These are phyloP conservation scores for Dothideomycetes sp. DNA, from an alignment of 2,329 filamentous ascomycete genomes.

Conservation along the genomic window DNA sequence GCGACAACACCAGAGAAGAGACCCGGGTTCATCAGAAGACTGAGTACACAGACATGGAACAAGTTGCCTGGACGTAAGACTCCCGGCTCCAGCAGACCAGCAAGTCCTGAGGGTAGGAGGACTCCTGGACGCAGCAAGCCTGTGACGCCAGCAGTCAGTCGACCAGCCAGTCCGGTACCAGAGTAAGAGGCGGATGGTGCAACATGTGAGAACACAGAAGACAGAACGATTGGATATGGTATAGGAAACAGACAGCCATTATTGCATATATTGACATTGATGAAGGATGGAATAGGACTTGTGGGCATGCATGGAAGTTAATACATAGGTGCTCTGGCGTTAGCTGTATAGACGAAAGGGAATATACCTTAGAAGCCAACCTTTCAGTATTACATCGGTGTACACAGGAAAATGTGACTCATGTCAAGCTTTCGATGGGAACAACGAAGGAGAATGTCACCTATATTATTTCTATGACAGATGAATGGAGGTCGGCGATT, in stretches of 20 bases:
- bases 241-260: neutral
- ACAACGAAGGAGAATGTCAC: no score
- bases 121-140: conserved; percentile 6
- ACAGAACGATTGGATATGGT: neutral
- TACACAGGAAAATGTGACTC: no score
- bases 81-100: conserved; percentile 6
- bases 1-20: conserved; percentile 10
- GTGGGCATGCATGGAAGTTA: no score
- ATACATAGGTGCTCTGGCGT: no score
- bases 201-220: neutral
- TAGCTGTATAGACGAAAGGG: no score
- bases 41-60: conserved; percentile 11
- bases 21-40: conserved; percentile 10
- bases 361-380: no score
- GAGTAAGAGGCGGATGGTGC: neutral
- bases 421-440: no score
- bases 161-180: conserved; percentile 3
- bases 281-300: conserved; percentile 3
- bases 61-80: conserved; percentile 9
- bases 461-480: no score
- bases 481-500: no score
- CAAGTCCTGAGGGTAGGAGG: neutral
- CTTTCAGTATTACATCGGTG: no score
- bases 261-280: conserved; percentile 1
- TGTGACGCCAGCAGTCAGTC: conserved; percentile 6